Base-by-base conservation (phyloP, 164 flowering plant genomes). In the Brasenia schreberi region DNA sequence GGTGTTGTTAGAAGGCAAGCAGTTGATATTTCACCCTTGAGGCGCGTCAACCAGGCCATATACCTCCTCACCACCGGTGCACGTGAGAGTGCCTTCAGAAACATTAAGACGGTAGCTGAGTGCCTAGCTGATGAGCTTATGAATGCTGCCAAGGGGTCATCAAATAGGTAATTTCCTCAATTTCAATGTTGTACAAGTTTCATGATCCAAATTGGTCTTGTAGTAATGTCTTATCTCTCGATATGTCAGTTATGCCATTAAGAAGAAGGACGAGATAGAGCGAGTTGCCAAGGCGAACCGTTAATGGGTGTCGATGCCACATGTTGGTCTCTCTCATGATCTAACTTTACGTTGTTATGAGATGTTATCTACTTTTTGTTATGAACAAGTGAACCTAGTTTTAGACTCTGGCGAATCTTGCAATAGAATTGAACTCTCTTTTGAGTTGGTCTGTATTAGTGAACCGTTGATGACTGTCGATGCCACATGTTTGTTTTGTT, bases 141-240 rank as follows among this genome's bases (percentile, higher is more conserved):
- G 45, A 80, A 80, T 75, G 82, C 82, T n/a, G 82, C 82, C 14
- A 80, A 80, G 67, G 80, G 82, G 5, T 80, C 82, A 39, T 80
- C 82, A 0, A 80, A 80, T 74, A 79, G 81, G 81, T 79, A 64
- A 18, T 5, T 19, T 19, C 17, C 33, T 19, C 19, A 7, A 4
- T 44, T 53, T 23, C 67, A 12, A 10, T 61, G 44, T 43, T 64
- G 17, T 64, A 12, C 17, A 19, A 64, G 16, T 18, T 7, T 42
- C 0, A 1, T n/a, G 18, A 0, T n/a, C 18, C 19, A 23, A 4
- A 42, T 5, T 7, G 45, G 18, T 5, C 43, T 27, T 42, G 3
- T 67, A 39, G 7, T 2, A 18, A 14, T 6, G 0, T 67, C 42
- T 39, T 18, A 0, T 11, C 10, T 61, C 18, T 61, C 9, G 18